A percentile compares a stretch with the other conserved stretches of the same genome.
Conservation (phyloP, 441 rosid genomes). For the Eutrema salsugineum region DNA sequence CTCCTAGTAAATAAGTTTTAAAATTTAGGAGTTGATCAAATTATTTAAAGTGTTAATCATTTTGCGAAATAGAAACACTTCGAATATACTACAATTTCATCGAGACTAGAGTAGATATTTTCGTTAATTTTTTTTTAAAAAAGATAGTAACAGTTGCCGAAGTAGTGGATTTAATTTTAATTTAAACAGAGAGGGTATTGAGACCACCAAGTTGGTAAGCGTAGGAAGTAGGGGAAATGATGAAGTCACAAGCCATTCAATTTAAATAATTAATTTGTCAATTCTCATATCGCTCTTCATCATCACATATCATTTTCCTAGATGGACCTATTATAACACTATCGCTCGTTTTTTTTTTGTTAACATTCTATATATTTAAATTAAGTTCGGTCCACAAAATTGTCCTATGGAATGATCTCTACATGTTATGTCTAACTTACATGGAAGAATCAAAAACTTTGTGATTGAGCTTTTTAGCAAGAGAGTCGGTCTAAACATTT, state of each 20-base stretch:
- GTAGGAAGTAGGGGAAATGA: slow-evolving; percentile 24
- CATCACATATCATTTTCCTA: slow-evolving; percentile 31
- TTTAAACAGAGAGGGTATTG: neutral
- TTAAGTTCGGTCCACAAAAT: no score
- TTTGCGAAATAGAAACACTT: neutral
- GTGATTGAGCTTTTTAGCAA: no score
- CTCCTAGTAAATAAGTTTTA: neutral
- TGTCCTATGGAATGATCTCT: no score
- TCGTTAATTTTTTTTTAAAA: neutral
- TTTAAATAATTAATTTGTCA: slow-evolving; percentile 10
- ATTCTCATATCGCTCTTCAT: slow-evolving; percentile 18
- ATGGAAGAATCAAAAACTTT: no score
- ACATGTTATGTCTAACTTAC: no score
- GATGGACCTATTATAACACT: slow-evolving; percentile 29
- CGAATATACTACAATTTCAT: neutral
- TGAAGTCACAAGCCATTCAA: slow-evolving; percentile 29
- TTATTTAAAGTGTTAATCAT: neutral
- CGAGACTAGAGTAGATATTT: neutral
- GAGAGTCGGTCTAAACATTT: no score
- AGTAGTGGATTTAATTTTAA: slow-evolving; percentile 9
- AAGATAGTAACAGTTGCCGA: neutral
- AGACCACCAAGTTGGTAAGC: slow-evolving; percentile 32
- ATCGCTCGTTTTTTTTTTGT: no score
- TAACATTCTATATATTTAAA: no score
- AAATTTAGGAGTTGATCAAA: neutral